A percentile compares a stretch with the other conserved stretches of the same genome.
phyloP scores from a whole-genome alignment of 2,329 filamentous ascomycete species.

The Sporothrix variecibatus region DNA sequence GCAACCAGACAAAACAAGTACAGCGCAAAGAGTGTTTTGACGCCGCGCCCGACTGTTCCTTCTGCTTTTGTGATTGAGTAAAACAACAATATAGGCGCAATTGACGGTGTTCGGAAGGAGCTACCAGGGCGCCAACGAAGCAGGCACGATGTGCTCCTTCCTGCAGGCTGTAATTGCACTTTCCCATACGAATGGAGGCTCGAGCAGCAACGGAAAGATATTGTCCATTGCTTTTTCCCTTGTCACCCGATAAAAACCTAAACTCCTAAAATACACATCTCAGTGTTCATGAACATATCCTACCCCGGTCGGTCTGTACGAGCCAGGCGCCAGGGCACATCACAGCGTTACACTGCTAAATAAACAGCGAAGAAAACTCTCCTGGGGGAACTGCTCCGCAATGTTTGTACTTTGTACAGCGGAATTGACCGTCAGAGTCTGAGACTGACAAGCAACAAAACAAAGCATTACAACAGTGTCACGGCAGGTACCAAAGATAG shows the following conservation, averaged over 20 bases:
- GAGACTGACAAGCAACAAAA: background rate
- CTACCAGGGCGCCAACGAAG: background rate
- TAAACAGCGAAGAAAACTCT: background rate
- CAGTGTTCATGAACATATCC: background rate
- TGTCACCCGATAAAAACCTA: background rate
- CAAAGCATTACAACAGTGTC: background rate
- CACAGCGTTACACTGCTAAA: conserved; percentile 16
- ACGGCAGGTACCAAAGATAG: background rate
- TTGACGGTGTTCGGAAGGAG: background rate
- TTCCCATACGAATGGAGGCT: background rate
- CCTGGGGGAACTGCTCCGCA: background rate
- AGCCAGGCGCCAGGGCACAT: background rate
- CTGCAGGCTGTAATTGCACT: background rate
- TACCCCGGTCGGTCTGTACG: background rate
- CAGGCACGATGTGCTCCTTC: background rate
- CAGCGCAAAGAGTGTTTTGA: background rate
- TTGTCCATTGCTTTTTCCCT: background rate
- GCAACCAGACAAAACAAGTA: background rate
- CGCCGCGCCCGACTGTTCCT: background rate
- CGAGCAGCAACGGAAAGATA: background rate
- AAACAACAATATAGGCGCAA: background rate
- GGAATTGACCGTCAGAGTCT: background rate
- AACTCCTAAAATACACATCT: conserved; percentile 2
- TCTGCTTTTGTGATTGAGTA: background rate
- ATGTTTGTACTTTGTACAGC: background rate